Evolutionary conservation across 2,329 filamentous ascomycete species (phyloP), one percentile per base, ranked within the genome.

Genomic region (Acrocalymma vagum): DNA sequence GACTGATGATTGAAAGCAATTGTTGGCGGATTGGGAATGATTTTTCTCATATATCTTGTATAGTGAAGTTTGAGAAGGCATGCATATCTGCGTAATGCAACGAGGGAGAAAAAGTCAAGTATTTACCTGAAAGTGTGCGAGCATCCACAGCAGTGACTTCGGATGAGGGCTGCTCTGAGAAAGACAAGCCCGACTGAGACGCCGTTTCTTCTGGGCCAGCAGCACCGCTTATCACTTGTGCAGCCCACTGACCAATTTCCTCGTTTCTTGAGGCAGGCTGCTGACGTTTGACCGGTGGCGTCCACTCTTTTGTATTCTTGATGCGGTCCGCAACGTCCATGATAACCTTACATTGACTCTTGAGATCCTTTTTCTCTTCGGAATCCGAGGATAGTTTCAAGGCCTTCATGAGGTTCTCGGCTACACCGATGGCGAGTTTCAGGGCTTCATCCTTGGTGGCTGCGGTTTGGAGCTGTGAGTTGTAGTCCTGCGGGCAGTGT

Each of bases 381-480:
- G 81, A 72, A 35, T 72, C 77, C n/a, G 75, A 69, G 5, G 85
- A 80, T 44, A 88, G 74, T 44, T 76, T 78, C 37, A 89, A 75
- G 3, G 89, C 89, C 60, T 83, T 82, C 84, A 96, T 89, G 55
- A 94, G 92, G 34, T 87, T 75, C 65, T 96, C 90, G 15, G 85
- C 87, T 4, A 88, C 88, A 51, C 79, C 76, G 61, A 96, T 90
- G 33, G 90, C 86, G 65, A 88, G 81, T 35, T 84, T 75, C 39
- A 96, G 78, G 28, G 90, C 90, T 55, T 85, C 83, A 53, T 80
- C 72, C 52, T 81, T 79, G 31, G 77, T 80, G 16, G 67, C 63
- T 24, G 81, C 74, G 45, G 67, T 63, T 45, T 74, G 68, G 56
- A 86, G 72, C 58, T 72, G 72, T 44, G 69, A 72, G 67, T 55